Percentiles rank a stretch among this genome's conserved stretches.
phyloP scores from a whole-genome alignment of 108 stramenopile genomes.

The Skeletonema tropicum region DNA sequence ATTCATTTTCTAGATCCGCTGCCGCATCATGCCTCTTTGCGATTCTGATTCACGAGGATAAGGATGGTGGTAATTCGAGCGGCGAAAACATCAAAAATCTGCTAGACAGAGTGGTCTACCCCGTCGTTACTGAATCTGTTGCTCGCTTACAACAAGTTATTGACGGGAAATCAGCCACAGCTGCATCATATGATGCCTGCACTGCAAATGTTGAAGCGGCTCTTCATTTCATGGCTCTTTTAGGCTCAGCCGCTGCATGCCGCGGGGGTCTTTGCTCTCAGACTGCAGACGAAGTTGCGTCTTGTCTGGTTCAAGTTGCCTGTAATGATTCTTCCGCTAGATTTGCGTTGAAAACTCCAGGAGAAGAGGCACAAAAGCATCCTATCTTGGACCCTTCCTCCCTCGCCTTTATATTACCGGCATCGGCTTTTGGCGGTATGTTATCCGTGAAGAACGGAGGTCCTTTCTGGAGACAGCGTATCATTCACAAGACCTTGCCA shows the following conservation, averaged over 20 bases:
- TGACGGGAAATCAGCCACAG: neutral
- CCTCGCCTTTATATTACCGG: slow-evolving; percentile 31
- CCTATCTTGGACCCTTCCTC: slow-evolving; percentile 27
- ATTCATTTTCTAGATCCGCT: slow-evolving; percentile 49
- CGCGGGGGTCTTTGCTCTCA: slow-evolving; percentile 58
- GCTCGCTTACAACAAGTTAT: slow-evolving; percentile 1
- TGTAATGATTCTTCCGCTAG: slow-evolving; percentile 46
- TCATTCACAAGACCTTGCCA: slow-evolving; percentile 41
- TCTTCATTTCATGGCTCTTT: slow-evolving; percentile 36
- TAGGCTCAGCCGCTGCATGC: slow-evolving; percentile 62
- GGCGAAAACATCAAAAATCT: slow-evolving; percentile 7
- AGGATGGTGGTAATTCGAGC: neutral
- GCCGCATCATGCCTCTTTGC: slow-evolving; percentile 63
- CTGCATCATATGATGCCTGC: neutral
- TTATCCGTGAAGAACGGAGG: slow-evolving; percentile 46
- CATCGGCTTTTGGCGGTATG: slow-evolving; percentile 56
- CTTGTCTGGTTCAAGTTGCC: slow-evolving; percentile 64
- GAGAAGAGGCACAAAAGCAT: slow-evolving; percentile 27
- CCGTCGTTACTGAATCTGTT: slow-evolving; percentile 22
- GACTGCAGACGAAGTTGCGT: slow-evolving; percentile 57
- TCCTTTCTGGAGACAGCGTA: slow-evolving; percentile 61
- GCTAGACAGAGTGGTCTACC: slow-evolving; percentile 13
- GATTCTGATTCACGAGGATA: slow-evolving; percentile 30
- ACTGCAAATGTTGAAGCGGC: slow-evolving; percentile 23
- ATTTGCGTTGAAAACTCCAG: slow-evolving; percentile 29